A percentile compares a stretch with the other conserved stretches of the same genome.
Evolutionary conservation across 2,329 filamentous ascomycete species (phyloP).

Genomic region (Scleromitrula shiraiana): DNA sequence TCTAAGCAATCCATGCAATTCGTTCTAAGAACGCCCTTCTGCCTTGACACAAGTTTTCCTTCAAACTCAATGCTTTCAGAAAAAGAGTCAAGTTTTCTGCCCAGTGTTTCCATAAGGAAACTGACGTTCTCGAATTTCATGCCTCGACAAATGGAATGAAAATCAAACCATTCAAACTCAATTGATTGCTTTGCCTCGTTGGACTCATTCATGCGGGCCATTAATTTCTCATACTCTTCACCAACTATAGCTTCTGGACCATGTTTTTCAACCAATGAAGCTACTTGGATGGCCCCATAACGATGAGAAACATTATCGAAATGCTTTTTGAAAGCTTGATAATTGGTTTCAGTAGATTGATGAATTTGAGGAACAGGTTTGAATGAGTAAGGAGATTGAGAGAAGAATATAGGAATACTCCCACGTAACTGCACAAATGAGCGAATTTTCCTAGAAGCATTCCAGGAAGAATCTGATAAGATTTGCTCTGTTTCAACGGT

Average conservation of each 20-base stretch:
- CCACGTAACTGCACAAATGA: conserved; percentile 85
- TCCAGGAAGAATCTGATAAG: conserved; percentile 63
- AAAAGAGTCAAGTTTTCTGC: conserved; percentile 57
- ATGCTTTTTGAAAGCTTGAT: conserved; percentile 68
- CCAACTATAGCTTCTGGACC: conserved; percentile 76
- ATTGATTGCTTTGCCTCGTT: conserved; percentile 34
- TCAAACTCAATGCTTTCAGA: conserved; percentile 59
- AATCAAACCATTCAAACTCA: conserved; percentile 94
- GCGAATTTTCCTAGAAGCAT: conserved; percentile 53
- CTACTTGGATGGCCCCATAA: conserved; percentile 72
- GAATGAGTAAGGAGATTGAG: conserved; percentile 86
- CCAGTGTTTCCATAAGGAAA: conserved; percentile 63
- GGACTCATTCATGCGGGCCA: conserved; percentile 58
- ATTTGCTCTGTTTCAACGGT: conserved; percentile 94
- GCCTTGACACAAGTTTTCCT: conserved; percentile 39
- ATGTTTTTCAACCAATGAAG: conserved; percentile 83
- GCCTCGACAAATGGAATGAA: conserved; percentile 82
- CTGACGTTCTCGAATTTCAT: conserved; percentile 98
- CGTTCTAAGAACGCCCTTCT: conserved; percentile 75
- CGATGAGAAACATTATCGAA: conserved; percentile 59
- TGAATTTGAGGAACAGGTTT: conserved; percentile 79
- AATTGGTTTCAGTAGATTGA: conserved; percentile 73
- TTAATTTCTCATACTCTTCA: conserved; percentile 63
- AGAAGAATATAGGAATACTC: conserved; percentile 92
- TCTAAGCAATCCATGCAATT: conserved; percentile 99